Base-by-base conservation (phyloP, 306 rosid species). In the Lathyrus aphaca region DNA sequence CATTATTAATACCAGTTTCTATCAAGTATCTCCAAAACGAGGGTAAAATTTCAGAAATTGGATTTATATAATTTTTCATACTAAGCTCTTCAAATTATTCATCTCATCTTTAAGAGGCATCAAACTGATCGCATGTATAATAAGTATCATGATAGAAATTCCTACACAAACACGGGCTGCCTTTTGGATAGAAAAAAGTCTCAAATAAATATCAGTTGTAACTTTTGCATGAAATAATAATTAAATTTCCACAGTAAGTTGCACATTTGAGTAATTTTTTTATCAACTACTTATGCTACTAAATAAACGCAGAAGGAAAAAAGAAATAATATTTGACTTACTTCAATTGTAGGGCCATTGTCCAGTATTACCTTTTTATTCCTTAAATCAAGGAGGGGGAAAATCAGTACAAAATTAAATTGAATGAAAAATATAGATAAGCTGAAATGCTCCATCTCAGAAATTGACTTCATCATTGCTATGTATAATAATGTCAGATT, bases 271-370 rank as follows among this genome's bases (percentile, higher is more conserved):
- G 35, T 38, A 64, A 40, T 5, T 51, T 56, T 55, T 55, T 42
- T 21, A 15, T 57, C 49, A 42, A 54, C 21, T 61, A 48, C 19
- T 23, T 74, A 62, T 32, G 19, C 46, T 45, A 71, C 32, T 72
- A 57, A 25, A 49, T 60, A 56, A 73, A 40, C 17, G 18, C 18
- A 16, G 14, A 46, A 67, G 64, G 35, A 12, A 71, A 64, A 67
- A 73, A 46, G 11, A 74, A 71, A 77, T 8, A 50, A 29, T 15
- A 72, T 43, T 38, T 23, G 77, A 77, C 97, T 86, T 84, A 90
- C 98, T 83, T 93, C 95, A 53, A 93, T 42, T 15, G 79, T 76
- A 71, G 81, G 66, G 82, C 96, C 98, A 50, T 84, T 88, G 75
- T 86, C 81, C 85, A 90, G 84, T 55, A 82, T 77, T 1, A 83